These are phyloP conservation scores for Fraxinus excelsior DNA, from an alignment of 257 asterid genomes.

Conservation along the genomic window DNA sequence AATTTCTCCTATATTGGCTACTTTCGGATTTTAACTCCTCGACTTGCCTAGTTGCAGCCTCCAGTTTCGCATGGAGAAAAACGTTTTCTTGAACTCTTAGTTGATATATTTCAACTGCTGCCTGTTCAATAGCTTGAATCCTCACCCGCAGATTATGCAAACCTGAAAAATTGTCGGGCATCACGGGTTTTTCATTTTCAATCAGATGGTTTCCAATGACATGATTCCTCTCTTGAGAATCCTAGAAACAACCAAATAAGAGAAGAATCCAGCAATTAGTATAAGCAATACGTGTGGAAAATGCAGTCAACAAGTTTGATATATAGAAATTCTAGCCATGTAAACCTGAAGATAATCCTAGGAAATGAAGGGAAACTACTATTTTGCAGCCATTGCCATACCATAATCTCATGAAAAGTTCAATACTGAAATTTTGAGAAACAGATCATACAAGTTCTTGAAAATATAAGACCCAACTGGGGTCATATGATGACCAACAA, in stretches of 20 bases:
- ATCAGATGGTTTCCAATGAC: constrained; percentile 3
- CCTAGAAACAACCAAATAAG: constrained; percentile 24
- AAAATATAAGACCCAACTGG: not conserved
- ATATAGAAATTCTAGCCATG: not conserved
- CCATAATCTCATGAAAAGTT: not conserved
- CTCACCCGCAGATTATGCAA: constrained; percentile 38
- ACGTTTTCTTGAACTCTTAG: constrained; percentile 33
- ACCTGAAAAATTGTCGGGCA: constrained; percentile 27
- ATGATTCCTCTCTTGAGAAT: constrained; percentile 16
- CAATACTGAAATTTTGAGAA: not conserved
- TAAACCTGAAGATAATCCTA: not conserved
- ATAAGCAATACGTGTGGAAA: not conserved
- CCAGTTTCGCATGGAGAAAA: constrained; percentile 33
- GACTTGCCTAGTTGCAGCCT: constrained; percentile 44
- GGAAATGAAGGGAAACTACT: not conserved
- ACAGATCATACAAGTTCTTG: not conserved
- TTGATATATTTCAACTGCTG: constrained; percentile 27
- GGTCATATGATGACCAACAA: not conserved
- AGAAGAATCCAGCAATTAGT: not conserved
- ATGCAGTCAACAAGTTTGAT: not conserved
- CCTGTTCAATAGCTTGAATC: constrained; percentile 38
- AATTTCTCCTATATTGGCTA: constrained; percentile 28
- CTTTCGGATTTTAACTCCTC: constrained; percentile 44
- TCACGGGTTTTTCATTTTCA: constrained; percentile 17
- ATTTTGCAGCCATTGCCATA: not conserved